These are phyloP conservation scores for Aspergillus spinulosporus DNA, from an alignment of 2,329 filamentous ascomycete species.

Conservation along the genomic window DNA sequence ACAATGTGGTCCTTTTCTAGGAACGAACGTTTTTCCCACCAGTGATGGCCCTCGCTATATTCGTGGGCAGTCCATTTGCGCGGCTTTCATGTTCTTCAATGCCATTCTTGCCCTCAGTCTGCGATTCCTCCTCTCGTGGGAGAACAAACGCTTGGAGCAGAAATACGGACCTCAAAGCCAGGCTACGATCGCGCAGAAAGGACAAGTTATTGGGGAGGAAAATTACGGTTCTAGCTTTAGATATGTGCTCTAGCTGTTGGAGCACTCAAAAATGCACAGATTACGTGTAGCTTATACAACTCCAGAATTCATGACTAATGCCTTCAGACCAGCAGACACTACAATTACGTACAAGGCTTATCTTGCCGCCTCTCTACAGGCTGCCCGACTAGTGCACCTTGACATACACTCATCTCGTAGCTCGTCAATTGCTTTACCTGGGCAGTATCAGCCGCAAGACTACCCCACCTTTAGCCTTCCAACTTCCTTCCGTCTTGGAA, in stretches of 20 bases:
- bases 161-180: conserved; percentile 42
- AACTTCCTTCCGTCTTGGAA: not conserved
- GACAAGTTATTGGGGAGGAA: conserved; percentile 35
- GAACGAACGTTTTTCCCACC: conserved; percentile 63
- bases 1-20: conserved; percentile 63
- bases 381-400: too few relatives aligned
- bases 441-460: too few relatives aligned
- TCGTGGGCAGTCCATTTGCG: conserved; percentile 62
- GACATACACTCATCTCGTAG: too few relatives aligned
- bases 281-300: not conserved
- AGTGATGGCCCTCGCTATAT: conserved; percentile 49
- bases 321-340: not conserved
- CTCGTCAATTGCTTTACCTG: too few relatives aligned
- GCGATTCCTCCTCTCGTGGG: conserved; percentile 56
- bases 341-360: not conserved
- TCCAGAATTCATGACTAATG: conserved; percentile 1
- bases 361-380: not conserved
- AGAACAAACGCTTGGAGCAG: conserved; percentile 62
- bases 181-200: conserved; percentile 13
- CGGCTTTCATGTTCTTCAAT: conserved; percentile 63
- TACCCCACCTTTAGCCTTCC: not conserved
- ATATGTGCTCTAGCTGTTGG: conserved; percentile 34
- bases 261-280: not conserved
- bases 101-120: conserved; percentile 55
- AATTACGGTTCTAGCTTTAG: conserved; percentile 43